A percentile compares a stretch with the other conserved stretches of the same genome.
Conservation (phyloP, 306 rosid species). For the Lathyrus tuberosus region DNA sequence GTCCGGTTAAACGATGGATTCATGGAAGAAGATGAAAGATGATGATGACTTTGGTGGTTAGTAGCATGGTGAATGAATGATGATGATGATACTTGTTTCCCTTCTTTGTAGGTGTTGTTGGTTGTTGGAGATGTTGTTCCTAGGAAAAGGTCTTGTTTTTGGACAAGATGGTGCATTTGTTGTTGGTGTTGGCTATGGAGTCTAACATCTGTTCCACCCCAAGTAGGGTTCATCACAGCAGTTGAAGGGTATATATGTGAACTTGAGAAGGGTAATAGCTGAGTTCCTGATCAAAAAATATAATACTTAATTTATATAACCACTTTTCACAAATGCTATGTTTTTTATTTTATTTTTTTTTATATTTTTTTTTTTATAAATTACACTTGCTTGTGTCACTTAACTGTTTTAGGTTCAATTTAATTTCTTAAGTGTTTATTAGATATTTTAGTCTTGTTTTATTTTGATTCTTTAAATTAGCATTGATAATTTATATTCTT, state of each 20-base stretch:
- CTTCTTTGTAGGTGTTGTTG: constrained; percentile 50
- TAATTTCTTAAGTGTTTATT: no score
- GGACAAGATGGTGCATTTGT: constrained; percentile 47
- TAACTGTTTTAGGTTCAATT: no score
- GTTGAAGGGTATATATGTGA: constrained; percentile 64
- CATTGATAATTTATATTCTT: no score
- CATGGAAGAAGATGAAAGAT: constrained; percentile 43
- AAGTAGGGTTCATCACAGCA: constrained; percentile 53
- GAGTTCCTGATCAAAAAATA: constrained; percentile 59
- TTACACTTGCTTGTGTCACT: no score
- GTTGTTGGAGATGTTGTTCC: constrained; percentile 53
- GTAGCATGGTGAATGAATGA: no score
- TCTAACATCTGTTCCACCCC: constrained; percentile 60
- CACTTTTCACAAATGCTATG: no score
- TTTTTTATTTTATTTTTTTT: no score
- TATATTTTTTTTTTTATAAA: no score
- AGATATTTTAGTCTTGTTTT: no score
- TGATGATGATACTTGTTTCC: constrained; percentile 43
- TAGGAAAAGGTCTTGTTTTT: constrained; percentile 56
- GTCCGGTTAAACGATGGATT: constrained; percentile 50
- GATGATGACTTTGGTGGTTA: not conserved
- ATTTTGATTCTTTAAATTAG: no score
- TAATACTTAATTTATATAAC: not conserved
- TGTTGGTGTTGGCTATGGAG: constrained; percentile 46
- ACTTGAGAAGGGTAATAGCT: constrained; percentile 62